Evolutionary conservation across 495 filamentous ascomycete genomes (phyloP).

Genomic region (Delitschia confertaspora): DNA sequence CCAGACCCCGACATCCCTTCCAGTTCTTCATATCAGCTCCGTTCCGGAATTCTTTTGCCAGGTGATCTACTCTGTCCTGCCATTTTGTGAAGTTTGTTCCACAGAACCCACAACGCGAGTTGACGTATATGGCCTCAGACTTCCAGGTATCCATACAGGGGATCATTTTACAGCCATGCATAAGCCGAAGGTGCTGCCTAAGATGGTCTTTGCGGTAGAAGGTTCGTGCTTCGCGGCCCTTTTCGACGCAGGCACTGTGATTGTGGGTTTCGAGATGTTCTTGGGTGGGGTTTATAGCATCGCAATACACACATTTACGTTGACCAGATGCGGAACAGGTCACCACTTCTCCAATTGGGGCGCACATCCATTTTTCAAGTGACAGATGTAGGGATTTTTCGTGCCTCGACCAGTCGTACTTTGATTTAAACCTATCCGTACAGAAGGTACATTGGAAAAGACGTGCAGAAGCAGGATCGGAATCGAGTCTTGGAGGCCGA

Average conservation of each 20-base stretch:
- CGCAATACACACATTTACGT: constrained; percentile 61
- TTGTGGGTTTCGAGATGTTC: constrained; percentile 64
- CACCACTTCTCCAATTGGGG: constrained; percentile 53
- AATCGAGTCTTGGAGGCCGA: constrained; percentile 26
- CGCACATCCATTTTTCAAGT: constrained; percentile 73
- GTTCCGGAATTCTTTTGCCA: constrained; percentile 37
- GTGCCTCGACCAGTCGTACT: constrained; percentile 79
- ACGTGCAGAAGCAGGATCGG: constrained; percentile 37
- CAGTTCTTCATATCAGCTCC: constrained; percentile 36
- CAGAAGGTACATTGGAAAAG: constrained; percentile 82
- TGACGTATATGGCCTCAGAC: constrained; percentile 30
- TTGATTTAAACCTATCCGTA: constrained; percentile 67
- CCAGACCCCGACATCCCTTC: constrained; percentile 37
- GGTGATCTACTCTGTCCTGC: constrained; percentile 36
- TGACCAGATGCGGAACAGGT: constrained; percentile 37
- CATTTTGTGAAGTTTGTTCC: constrained; percentile 32
- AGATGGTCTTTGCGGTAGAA: constrained; percentile 83
- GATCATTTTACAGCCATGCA: constrained; percentile 58
- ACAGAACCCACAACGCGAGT: constrained; percentile 38
- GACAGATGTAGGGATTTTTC: constrained; percentile 72
- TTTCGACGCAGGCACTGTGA: constrained; percentile 57
- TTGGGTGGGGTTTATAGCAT: constrained; percentile 45
- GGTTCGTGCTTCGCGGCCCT: constrained; percentile 55
- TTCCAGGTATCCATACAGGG: constrained; percentile 65
- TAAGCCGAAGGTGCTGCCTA: constrained; percentile 69